Base-by-base conservation (phyloP, 169 alveolate genomes). In the Plasmodium fragile region DNA sequence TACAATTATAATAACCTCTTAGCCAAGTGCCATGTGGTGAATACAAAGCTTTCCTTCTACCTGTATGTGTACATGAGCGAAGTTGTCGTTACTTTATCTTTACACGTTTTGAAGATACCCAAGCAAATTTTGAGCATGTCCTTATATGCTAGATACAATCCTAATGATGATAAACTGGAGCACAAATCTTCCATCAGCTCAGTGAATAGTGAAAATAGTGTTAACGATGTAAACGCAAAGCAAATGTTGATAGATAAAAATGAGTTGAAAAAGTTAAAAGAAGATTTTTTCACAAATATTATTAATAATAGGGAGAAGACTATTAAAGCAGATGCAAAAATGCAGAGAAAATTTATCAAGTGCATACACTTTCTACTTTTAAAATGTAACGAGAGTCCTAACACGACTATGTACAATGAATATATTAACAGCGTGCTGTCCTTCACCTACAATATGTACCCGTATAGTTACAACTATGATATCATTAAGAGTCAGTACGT, bases 261-360 rank as follows among this genome's bases (percentile, higher is more conserved):
- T 25, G 81, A 87, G 45, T 39, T 30, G 25, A 78, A 45, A 53
- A 87, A 78, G 78, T 52, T 87, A 78, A 77, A 79, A 59, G 89
- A 87, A 7, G 75, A 78, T 3, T 87, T 87, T 49, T 87, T 77
- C 49, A 36, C 55, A 6, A 77, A 55, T 77, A 85, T 87, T 28
- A 87, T 87, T 39, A 78, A 87, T 43, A 87, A 75, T n/a, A 87
- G 71, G 45, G 93, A 87, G 81, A 78, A 55, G 30, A 80, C 70
- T 22, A 87, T 87, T 28, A 87, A 87, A 55, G 93, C 82, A 25
- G 93, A 87, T 65, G 93, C 93, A 6, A 87, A 87, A 69, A 79
- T 87, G 16, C 93, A 87, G 81, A 77, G 93, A 13, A 87, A 87
- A 87, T 55, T 87, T 36, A 72, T 87, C 45, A 87, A 87, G 36